phyloP scores from a whole-genome alignment of 2,329 filamentous ascomycete species.

The Leptographium radiaticola region DNA sequence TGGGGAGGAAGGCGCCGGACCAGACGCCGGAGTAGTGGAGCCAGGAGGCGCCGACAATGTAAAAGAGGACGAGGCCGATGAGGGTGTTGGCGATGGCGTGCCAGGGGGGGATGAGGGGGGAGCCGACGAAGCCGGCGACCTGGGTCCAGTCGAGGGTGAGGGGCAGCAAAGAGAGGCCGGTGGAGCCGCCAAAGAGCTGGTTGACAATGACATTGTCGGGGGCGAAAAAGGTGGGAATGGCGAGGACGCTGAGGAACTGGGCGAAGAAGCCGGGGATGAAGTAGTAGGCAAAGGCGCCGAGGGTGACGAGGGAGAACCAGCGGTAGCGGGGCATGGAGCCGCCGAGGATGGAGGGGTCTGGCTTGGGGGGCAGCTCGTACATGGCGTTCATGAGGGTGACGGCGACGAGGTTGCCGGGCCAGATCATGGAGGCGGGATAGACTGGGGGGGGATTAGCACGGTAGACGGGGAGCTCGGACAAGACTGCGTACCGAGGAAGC shows the following conservation, averaged over 20 bases:
- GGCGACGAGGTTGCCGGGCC: slow-evolving; percentile 54
- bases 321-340: slow-evolving; percentile 49
- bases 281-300: slow-evolving; percentile 34
- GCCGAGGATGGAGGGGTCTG: slow-evolving; percentile 41
- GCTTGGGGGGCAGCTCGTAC: slow-evolving; percentile 45
- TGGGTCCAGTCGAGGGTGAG: slow-evolving; percentile 44
- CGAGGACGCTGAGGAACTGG: slow-evolving; percentile 33
- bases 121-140: slow-evolving; percentile 53
- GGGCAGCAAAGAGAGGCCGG: slow-evolving; percentile 27
- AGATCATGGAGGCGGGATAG: slow-evolving; percentile 60
- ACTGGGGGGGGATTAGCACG: slow-evolving; percentile 21
- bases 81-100: slow-evolving; percentile 62
- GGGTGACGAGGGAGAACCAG: slow-evolving; percentile 29
- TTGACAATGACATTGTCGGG: slow-evolving; percentile 33
- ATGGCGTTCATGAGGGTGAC: slow-evolving; percentile 59
- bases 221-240: slow-evolving; percentile 33
- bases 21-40: slow-evolving; percentile 55
- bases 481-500: slow-evolving; percentile 39
- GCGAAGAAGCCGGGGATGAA: slow-evolving; percentile 39
- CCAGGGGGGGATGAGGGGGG: slow-evolving; percentile 58
- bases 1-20: slow-evolving; percentile 52
- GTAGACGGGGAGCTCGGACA: background rate
- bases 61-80: slow-evolving; percentile 53
- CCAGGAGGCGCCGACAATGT: slow-evolving; percentile 42
- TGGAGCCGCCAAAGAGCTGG: slow-evolving; percentile 34